A percentile compares a stretch with the other conserved stretches of the same genome.
Conservation (phyloP, 768 basidiomycete species). For the Lentinula sp. region DNA sequence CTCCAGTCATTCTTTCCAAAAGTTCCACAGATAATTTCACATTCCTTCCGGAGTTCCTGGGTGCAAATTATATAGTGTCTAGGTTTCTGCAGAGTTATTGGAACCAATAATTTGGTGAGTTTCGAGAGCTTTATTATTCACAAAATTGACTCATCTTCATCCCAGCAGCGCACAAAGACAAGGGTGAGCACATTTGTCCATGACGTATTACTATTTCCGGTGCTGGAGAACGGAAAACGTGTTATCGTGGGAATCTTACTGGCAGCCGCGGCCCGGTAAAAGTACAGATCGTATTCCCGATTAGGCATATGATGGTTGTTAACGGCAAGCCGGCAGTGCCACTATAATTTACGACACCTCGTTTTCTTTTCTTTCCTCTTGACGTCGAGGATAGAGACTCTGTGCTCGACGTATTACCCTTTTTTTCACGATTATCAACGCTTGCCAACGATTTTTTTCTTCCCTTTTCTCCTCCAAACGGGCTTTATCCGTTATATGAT, state of each 20-base stretch:
- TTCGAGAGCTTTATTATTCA: background rate
- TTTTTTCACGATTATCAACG: slow-evolving; percentile 26
- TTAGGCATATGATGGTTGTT: slow-evolving; percentile 3
- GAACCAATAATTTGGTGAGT: background rate
- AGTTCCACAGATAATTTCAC: background rate
- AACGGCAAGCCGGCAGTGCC: slow-evolving; percentile 7
- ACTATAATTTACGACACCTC: slow-evolving; percentile 14
- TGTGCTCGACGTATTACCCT: slow-evolving; percentile 14
- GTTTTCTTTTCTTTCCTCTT: slow-evolving; percentile 14
- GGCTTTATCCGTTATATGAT: slow-evolving; percentile 18
- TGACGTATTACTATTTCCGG: background rate
- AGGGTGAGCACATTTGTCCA: background rate
- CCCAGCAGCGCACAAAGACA: too few species aligned
- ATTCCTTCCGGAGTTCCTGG: background rate
- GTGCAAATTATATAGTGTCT: background rate
- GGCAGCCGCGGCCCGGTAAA: background rate
- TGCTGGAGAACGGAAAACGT: slow-evolving; percentile 2
- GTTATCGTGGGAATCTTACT: background rate
- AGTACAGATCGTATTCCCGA: background rate
- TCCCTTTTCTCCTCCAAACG: slow-evolving; percentile 15
- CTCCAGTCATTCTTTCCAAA: slow-evolving; percentile 19
- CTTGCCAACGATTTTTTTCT: slow-evolving; percentile 23
- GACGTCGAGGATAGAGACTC: slow-evolving; percentile 16
- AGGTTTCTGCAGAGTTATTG: too few species aligned
- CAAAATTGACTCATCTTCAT: too few species aligned